phyloP scores from a whole-genome alignment of 2,329 filamentous ascomycete species.

The Zymoseptoria brevis region DNA sequence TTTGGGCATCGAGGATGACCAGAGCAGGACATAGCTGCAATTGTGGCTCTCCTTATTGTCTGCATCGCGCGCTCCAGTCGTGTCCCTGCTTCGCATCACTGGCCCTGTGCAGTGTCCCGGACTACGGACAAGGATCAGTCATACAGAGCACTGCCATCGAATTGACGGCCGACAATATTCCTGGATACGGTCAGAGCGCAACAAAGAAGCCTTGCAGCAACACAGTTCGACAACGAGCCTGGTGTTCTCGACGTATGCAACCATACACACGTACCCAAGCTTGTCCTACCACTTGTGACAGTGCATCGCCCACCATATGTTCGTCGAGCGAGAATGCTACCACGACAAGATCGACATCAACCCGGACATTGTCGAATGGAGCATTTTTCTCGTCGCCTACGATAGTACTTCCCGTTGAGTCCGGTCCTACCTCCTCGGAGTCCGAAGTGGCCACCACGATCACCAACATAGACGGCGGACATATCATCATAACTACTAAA shows the following conservation, averaged over 20 bases:
- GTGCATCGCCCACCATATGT: neutral
- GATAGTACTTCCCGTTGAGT: neutral
- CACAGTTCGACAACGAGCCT: neutral
- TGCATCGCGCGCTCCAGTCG: too few relatives aligned
- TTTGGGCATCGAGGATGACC: neutral
- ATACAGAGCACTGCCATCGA: neutral
- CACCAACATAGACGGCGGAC: neutral
- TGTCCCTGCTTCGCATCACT: neutral
- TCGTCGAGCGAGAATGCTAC: neutral
- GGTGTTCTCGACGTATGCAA: neutral
- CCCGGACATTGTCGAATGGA: neutral
- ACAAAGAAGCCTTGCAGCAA: neutral
- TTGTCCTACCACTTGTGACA: neutral
- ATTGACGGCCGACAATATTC: neutral
- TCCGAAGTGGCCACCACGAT: neutral
- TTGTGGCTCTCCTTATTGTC: neutral
- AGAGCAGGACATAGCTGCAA: neutral
- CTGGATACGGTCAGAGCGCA: neutral
- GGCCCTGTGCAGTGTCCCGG: neutral
- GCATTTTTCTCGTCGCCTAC: neutral
- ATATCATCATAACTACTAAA: neutral
- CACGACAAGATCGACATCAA: neutral
- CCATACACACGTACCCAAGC: neutral
- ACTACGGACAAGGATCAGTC: neutral
- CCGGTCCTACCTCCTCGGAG: neutral